phyloP scores from a whole-genome alignment of 345 rosid genomes.

The Garcia nutans region DNA sequence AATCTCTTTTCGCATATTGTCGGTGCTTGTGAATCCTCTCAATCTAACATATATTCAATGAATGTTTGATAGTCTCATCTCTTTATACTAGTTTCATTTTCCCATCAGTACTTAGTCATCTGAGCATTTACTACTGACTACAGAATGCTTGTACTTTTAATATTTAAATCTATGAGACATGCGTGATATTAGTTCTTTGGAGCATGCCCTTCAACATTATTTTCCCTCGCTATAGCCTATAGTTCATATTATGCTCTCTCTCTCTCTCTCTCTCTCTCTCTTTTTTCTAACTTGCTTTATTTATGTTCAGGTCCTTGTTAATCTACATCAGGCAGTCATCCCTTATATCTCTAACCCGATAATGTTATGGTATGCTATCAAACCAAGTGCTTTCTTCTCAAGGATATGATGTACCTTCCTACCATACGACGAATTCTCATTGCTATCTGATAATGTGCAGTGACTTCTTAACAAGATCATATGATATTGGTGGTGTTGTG shows the following conservation, averaged over 20 bases:
- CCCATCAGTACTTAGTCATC: background rate
- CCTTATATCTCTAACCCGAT: constrained; percentile 71
- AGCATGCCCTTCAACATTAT: background rate
- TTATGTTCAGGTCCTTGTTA: too few relatives aligned
- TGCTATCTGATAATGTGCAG: constrained; percentile 43
- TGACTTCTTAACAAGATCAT: constrained; percentile 87
- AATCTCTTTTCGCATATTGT: background rate
- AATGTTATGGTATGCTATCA: constrained; percentile 51
- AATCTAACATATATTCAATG: background rate
- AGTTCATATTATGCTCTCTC: background rate
- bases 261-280: background rate
- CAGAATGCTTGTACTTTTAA: background rate
- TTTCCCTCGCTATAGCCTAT: background rate
- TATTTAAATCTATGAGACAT: too few relatives aligned
- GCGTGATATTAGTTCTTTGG: background rate
- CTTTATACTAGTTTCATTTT: background rate
- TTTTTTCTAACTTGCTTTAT: background rate
- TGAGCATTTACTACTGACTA: background rate
- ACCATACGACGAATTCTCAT: constrained; percentile 10
- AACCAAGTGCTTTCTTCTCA: background rate
- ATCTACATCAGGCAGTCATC: constrained; percentile 60
- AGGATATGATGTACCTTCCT: background rate
- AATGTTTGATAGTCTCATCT: background rate
- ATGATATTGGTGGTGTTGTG: constrained; percentile 92
- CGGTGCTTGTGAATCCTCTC: background rate